Conservation (phyloP, 73 alveolate species). For the Blepharisma japonicum region DNA sequence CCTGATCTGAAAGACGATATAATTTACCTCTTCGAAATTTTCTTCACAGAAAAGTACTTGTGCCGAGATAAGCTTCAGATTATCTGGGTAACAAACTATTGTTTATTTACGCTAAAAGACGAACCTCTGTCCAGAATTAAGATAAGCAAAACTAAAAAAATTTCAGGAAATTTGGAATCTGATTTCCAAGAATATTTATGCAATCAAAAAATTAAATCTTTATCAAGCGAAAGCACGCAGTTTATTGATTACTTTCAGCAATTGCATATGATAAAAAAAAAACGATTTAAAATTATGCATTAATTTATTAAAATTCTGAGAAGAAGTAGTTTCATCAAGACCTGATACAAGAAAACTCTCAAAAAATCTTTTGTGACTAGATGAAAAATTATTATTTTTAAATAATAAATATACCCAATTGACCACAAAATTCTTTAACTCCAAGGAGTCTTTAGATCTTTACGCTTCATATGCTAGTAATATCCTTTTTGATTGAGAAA, state of each 20-base stretch:
- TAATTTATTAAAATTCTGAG: neutral
- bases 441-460: neutral
- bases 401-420: neutral
- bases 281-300: slow-evolving; percentile 12
- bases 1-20: neutral
- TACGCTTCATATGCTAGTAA: neutral
- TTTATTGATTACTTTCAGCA: neutral
- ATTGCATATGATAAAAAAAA: neutral
- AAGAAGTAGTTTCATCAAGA: neutral
- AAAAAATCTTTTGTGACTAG: neutral
- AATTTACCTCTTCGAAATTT: neutral
- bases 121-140: neutral
- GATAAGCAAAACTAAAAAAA: neutral
- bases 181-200: neutral
- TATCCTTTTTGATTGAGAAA: neutral
- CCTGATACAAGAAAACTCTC: neutral
- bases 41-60: neutral
- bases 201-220: neutral
- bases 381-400: neutral
- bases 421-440: neutral
- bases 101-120: neutral
- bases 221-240: neutral
- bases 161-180: neutral
- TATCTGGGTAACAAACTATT: slow-evolving; percentile 12
- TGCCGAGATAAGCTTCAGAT: neutral